Percentiles rank a stretch among this genome's conserved stretches.
Evolutionary conservation across 306 rosid species (phyloP).

Genomic region (Cicer pinnatifidum): DNA sequence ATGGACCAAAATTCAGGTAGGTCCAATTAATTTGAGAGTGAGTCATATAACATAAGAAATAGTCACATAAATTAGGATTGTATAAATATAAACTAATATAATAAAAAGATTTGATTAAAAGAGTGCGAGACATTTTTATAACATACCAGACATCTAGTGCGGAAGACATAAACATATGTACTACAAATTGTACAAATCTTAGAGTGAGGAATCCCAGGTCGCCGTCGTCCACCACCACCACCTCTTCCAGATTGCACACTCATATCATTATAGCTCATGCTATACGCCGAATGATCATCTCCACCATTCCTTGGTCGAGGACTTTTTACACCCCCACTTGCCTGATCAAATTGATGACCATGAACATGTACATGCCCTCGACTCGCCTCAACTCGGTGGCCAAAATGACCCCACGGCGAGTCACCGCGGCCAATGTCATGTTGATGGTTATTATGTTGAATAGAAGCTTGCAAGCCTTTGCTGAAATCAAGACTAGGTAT

Average conservation of each 20-base stretch:
- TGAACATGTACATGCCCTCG: not conserved
- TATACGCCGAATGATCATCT: not conserved
- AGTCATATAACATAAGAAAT: too few species aligned
- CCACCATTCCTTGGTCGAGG: not conserved
- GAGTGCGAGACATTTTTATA: not conserved
- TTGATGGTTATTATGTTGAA: not conserved
- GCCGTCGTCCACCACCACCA: slow-evolving; percentile 37
- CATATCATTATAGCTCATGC: slow-evolving; percentile 48
- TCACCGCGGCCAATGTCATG: slow-evolving; percentile 3
- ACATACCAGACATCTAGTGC: slow-evolving; percentile 73
- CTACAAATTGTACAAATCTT: slow-evolving; percentile 72
- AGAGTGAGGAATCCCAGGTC: slow-evolving; percentile 83
- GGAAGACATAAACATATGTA: slow-evolving; percentile 62
- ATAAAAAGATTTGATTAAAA: too few species aligned
- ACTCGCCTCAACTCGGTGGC: slow-evolving; percentile 6
- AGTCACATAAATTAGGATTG: too few species aligned
- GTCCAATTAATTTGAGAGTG: too few species aligned
- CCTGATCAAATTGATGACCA: slow-evolving; percentile 36
- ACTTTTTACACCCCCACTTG: slow-evolving; percentile 33
- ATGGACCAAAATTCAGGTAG: too few species aligned
- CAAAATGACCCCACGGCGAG: slow-evolving; percentile 31
- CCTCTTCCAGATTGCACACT: slow-evolving; percentile 51
- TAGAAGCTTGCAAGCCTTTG: slow-evolving; percentile 56
- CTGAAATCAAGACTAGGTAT: slow-evolving; percentile 77
- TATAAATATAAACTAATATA: too few species aligned